phyloP scores from a whole-genome alignment of 208 protist genomes.

The Acanthamoeba sp. region DNA sequence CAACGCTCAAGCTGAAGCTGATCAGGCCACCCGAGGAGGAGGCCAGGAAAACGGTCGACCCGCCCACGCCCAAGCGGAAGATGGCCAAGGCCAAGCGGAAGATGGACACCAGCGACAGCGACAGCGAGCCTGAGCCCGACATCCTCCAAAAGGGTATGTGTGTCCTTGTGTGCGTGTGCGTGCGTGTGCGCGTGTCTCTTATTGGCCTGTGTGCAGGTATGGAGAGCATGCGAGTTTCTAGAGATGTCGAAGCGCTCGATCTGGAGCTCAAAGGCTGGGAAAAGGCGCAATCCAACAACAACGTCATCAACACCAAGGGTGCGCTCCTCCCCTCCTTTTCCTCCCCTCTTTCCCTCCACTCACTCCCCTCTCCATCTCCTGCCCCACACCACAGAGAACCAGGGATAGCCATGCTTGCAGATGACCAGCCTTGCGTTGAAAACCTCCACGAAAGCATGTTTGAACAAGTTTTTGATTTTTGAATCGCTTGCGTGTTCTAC shows the following conservation, averaged over 20 bases:
- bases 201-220: neutral
- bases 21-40: constrained; percentile 16
- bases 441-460: too few relatives aligned
- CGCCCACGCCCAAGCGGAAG: neutral
- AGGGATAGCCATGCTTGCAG: too few relatives aligned
- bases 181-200: neutral
- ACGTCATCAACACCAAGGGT: too few relatives aligned
- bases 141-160: constrained; percentile 14
- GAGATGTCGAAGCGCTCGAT: constrained; percentile 52
- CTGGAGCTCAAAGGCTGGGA: constrained; percentile 35
- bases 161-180: neutral
- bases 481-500: too few relatives aligned
- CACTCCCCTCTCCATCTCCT: too few relatives aligned
- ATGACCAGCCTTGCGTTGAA: too few relatives aligned
- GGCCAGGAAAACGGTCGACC: neutral
- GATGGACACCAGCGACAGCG: neutral
- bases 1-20: constrained; percentile 24
- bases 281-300: neutral
- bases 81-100: neutral
- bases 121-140: constrained; percentile 17
- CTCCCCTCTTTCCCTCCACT: too few relatives aligned
- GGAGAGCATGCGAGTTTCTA: constrained; percentile 36
- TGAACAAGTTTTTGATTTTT: too few relatives aligned
- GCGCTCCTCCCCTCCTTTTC: too few relatives aligned
- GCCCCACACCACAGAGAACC: too few relatives aligned